Conservation (phyloP, 2,329 filamentous ascomycete genomes). For the Nannizziopsis arthrosporioides region DNA sequence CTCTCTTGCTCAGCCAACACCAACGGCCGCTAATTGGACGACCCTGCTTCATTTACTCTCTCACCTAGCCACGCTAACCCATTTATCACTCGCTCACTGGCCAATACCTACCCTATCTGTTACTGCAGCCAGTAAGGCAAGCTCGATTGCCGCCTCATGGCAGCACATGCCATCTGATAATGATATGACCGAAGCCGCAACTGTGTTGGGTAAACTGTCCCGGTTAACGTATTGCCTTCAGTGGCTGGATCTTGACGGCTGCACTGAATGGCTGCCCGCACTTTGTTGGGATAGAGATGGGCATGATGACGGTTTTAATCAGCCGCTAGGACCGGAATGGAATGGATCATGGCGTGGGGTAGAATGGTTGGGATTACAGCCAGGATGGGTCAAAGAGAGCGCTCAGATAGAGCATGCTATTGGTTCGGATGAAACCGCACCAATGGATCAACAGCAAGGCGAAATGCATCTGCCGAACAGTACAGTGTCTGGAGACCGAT, state of each 20-base stretch:
- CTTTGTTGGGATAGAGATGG: conserved; percentile 34
- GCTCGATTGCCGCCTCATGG: background rate
- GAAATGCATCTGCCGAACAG: background rate
- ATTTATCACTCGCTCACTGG: conserved; percentile 53
- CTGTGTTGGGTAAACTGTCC: conserved; percentile 46
- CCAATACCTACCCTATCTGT: conserved; percentile 47
- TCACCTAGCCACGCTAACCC: conserved; percentile 46
- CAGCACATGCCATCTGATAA: conserved; percentile 34
- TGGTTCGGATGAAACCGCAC: background rate
- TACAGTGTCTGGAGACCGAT: background rate
- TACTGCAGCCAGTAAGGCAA: conserved; percentile 27
- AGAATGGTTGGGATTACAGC: conserved; percentile 32
- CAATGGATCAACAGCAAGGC: background rate
- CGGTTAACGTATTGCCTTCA: conserved; percentile 46
- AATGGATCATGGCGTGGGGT: conserved; percentile 37
- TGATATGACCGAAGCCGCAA: conserved; percentile 46
- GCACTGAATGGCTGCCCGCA: conserved; percentile 44
- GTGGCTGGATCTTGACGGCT: conserved; percentile 53
- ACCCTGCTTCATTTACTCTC: conserved; percentile 44
- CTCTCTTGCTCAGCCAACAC: conserved; percentile 44
- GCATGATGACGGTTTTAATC: conserved; percentile 12
- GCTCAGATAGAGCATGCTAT: background rate
- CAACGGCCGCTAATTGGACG: conserved; percentile 40
- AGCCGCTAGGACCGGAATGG: conserved; percentile 31
- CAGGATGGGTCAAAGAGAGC: conserved; percentile 22